phyloP scores from a whole-genome alignment of 2,329 filamentous ascomycete genomes.

The Fusarium sp. region DNA sequence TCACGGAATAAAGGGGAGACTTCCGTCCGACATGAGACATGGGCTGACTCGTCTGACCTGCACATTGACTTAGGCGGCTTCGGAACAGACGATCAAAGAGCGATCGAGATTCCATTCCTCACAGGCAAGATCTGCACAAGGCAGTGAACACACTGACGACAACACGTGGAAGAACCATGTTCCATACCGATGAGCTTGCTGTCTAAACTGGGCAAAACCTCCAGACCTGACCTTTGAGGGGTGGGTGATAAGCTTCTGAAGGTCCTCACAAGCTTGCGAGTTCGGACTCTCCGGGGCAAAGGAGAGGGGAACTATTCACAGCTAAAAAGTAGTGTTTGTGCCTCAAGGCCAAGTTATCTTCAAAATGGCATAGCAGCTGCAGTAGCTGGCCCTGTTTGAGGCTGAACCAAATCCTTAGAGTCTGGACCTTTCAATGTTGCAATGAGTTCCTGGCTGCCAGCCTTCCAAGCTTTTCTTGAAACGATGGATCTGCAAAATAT shows the following conservation, averaged over 20 bases:
- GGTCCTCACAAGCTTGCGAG: background rate
- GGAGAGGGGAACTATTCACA: background rate
- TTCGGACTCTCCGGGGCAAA: background rate
- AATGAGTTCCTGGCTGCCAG: background rate
- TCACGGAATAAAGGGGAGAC: background rate
- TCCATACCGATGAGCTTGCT: background rate
- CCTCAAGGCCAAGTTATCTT: background rate
- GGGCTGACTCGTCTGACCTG: slow-evolving; percentile 15
- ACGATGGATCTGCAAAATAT: background rate
- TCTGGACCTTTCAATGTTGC: background rate
- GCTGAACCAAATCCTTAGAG: background rate
- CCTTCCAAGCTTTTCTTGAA: background rate
- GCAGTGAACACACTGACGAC: slow-evolving; percentile 6
- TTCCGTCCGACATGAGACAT: slow-evolving; percentile 24
- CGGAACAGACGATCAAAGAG: slow-evolving; percentile 15
- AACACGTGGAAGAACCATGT: background rate
- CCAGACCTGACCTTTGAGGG: background rate
- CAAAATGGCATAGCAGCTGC: background rate
- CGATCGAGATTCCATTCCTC: slow-evolving; percentile 30
- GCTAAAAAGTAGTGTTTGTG: background rate
- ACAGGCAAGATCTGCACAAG: background rate
- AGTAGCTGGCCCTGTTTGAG: background rate
- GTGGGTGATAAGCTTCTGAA: background rate
- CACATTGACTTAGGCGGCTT: slow-evolving; percentile 5
- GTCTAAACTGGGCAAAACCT: background rate